Conservation (phyloP, 1,284 basidiomycete genomes). For the Rhizoctonia solani region DNA sequence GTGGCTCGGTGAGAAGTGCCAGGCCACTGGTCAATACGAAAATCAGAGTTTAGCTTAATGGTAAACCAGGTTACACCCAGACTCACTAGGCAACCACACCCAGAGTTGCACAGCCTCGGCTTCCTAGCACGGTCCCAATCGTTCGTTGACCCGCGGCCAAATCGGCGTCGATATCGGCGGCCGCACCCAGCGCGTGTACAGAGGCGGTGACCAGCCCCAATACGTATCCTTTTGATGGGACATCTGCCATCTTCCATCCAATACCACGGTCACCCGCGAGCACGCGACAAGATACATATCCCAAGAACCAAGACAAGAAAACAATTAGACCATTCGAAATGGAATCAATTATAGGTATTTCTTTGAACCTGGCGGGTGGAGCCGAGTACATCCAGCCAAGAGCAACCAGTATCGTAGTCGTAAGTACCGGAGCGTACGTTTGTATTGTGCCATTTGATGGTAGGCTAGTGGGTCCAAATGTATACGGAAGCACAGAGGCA, state of each 20-base stretch:
- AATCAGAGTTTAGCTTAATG: background rate
- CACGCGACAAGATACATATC: slow-evolving; percentile 35
- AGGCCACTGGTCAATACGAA: background rate
- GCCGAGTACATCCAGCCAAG: slow-evolving; percentile 42
- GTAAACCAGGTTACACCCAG: background rate
- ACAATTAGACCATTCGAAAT: slow-evolving; percentile 42
- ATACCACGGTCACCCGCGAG: background rate
- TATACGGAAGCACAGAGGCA: slow-evolving; percentile 22
- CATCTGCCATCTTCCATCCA: background rate
- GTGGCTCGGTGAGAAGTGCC: background rate
- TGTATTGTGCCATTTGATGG: background rate
- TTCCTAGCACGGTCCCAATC: slow-evolving; percentile 40
- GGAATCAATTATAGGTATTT: slow-evolving; percentile 41
- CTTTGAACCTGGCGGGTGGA: slow-evolving; percentile 42
- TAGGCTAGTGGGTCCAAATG: background rate
- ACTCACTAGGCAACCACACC: background rate
- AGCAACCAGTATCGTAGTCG: slow-evolving; percentile 37
- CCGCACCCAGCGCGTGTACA: slow-evolving; percentile 41
- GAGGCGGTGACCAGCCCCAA: slow-evolving; percentile 39
- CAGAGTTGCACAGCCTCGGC: background rate
- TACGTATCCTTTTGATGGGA: slow-evolving; percentile 37
- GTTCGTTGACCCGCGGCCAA: slow-evolving; percentile 39
- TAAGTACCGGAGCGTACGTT: background rate
- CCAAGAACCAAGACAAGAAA: slow-evolving; percentile 40
- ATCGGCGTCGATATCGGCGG: slow-evolving; percentile 41